Evolutionary conservation across 1,284 basidiomycete genomes (phyloP).

Genomic region (Malassezia psittaci): DNA sequence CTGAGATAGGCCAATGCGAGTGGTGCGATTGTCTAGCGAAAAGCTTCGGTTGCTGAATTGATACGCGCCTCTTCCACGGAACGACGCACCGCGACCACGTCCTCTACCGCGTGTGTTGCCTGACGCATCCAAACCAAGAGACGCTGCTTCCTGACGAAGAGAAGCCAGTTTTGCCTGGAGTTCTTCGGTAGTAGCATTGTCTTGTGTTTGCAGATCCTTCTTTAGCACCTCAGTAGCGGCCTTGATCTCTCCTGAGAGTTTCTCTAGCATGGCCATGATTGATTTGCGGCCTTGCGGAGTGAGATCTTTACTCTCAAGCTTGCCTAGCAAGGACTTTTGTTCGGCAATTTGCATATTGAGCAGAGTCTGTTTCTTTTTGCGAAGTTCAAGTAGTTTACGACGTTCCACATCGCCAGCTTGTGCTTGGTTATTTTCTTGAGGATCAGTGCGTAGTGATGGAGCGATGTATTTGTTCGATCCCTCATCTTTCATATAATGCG

Average conservation of each 20-base stretch:
- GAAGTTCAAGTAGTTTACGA: constrained; percentile 50
- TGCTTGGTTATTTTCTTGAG: not conserved
- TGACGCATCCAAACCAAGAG: constrained; percentile 60
- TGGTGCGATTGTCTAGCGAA: constrained; percentile 80
- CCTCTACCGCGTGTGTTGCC: constrained; percentile 44
- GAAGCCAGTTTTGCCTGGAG: constrained; percentile 67
- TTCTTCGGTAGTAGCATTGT: constrained; percentile 56
- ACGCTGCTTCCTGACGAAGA: constrained; percentile 74
- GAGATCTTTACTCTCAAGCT: constrained; percentile 57
- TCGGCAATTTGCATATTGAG: constrained; percentile 76
- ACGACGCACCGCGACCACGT: constrained; percentile 56
- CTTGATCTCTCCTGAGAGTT: constrained; percentile 71
- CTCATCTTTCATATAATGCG: constrained; percentile 34
- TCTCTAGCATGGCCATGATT: constrained; percentile 66
- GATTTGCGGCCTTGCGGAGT: constrained; percentile 65
- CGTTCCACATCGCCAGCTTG: constrained; percentile 19
- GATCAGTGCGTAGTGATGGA: constrained; percentile 16
- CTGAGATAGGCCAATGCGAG: constrained; percentile 65
- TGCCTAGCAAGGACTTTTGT: constrained; percentile 72
- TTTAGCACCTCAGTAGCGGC: constrained; percentile 48
- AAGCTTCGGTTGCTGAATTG: constrained; percentile 49
- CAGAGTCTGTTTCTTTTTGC: constrained; percentile 59
- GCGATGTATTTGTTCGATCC: constrained; percentile 38
- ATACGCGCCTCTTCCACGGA: constrained; percentile 55
- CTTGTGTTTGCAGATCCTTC: constrained; percentile 37